phyloP scores from a whole-genome alignment of 1,284 basidiomycete species.

The Trametes versicolor region DNA sequence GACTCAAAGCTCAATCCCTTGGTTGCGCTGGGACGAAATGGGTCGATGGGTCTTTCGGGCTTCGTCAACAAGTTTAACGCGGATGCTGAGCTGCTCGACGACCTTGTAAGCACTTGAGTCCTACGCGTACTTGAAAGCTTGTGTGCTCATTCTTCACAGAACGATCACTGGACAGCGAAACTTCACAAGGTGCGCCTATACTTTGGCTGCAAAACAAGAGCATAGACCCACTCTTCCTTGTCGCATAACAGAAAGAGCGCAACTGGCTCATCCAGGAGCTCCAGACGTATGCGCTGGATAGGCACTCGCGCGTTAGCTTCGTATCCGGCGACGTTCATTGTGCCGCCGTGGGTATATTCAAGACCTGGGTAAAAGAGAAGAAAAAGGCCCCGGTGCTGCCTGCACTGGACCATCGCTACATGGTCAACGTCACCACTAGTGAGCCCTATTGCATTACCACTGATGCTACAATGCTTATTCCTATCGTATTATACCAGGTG shows the following conservation, averaged over 20 bases:
- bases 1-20: conserved; percentile 87
- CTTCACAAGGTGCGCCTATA: conserved; percentile 69
- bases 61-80: conserved; percentile 95
- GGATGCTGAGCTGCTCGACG: conserved; percentile 91
- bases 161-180: conserved; percentile 91
- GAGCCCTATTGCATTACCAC: conserved; percentile 38
- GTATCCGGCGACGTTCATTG: conserved; percentile 95
- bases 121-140: conserved; percentile 1
- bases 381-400: conserved; percentile 59
- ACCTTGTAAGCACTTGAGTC: conserved; percentile 64
- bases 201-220: background rate
- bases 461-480: conserved; percentile 7
- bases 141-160: conserved; percentile 52
- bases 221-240: background rate
- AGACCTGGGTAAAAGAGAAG: conserved; percentile 67
- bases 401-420: conserved; percentile 79
- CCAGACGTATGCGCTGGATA: conserved; percentile 72
- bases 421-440: conserved; percentile 87
- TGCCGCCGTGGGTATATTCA: conserved; percentile 83
- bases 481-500: conserved; percentile 53
- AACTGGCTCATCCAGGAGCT: conserved; percentile 89
- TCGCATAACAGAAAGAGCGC: conserved; percentile 76
- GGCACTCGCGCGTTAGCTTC: conserved; percentile 80
- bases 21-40: conserved; percentile 72
- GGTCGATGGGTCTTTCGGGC: conserved; percentile 73